Conservation (phyloP, 2,329 filamentous ascomycete genomes). For the Nothophoma quercina region DNA sequence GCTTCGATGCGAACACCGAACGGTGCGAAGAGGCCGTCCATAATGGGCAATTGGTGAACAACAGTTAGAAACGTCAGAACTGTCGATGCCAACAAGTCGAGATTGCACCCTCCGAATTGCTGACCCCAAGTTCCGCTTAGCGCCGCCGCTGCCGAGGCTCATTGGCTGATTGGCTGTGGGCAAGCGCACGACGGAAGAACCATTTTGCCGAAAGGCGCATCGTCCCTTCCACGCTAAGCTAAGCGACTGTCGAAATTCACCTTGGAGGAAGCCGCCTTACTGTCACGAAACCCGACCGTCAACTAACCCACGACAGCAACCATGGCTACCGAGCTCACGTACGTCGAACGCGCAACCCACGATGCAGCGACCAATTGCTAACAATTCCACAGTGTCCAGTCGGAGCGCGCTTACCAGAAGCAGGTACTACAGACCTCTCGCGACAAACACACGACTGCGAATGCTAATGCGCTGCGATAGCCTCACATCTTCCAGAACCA, state of each 20-base stretch:
- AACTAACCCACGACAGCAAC: constrained; percentile 48
- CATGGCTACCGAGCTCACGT: constrained; percentile 56
- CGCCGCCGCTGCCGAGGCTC: constrained; percentile 14
- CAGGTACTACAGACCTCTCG: constrained; percentile 43
- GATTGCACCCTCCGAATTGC: constrained; percentile 2
- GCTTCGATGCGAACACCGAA: constrained; percentile 46
- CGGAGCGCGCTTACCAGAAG: constrained; percentile 99
- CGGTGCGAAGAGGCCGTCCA: constrained; percentile 18
- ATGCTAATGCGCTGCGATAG: constrained; percentile 62
- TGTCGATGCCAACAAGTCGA: constrained; percentile 1
- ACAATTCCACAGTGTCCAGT: constrained; percentile 86
- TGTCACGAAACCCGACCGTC: constrained; percentile 39
- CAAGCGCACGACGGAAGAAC: constrained; percentile 3
- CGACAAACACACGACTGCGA: constrained; percentile 18
- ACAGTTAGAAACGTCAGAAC: background rate
- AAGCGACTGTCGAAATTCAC: constrained; percentile 30
- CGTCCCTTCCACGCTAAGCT: constrained; percentile 8
- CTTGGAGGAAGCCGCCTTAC: constrained; percentile 21
- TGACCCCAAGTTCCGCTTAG: constrained; percentile 16
- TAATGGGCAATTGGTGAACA: constrained; percentile 3
- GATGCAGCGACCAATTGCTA: constrained; percentile 27
- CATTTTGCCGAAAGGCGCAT: background rate
- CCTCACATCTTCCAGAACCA: constrained; percentile 99
- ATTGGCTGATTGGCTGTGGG: constrained; percentile 13
- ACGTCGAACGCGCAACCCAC: constrained; percentile 28